A percentile compares a stretch with the other conserved stretches of the same genome.
phyloP scores from a whole-genome alignment of 441 rosid genomes.

The Isatis lusitanica region DNA sequence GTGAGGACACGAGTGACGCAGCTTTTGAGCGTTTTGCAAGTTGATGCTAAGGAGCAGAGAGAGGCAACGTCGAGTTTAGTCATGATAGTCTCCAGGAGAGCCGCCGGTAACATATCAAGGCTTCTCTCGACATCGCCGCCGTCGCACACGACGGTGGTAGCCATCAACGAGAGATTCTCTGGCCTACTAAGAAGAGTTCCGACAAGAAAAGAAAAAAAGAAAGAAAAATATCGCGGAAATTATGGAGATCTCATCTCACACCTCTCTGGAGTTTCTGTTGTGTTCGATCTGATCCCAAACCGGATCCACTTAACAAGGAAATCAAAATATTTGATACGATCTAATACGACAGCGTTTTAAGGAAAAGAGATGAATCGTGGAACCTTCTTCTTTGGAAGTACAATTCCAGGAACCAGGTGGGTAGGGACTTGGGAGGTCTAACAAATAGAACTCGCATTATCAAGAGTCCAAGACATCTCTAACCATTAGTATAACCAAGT shows the following conservation, averaged over 20 bases:
- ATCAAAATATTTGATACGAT: background rate
- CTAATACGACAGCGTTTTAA: background rate
- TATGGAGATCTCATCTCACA: conserved; percentile 15
- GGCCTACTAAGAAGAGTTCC: background rate
- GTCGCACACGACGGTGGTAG: conserved; percentile 10
- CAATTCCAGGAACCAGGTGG: background rate
- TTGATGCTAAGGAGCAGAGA: conserved; percentile 72
- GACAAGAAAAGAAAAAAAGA: background rate
- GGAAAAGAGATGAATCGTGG: background rate
- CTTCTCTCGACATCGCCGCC: conserved; percentile 35
- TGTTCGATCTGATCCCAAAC: conserved; percentile 16
- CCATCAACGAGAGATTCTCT: conserved; percentile 11
- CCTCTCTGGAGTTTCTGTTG: background rate
- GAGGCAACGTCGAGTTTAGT: conserved; percentile 75
- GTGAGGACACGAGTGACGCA: conserved; percentile 72
- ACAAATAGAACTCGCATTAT: too few relatives aligned
- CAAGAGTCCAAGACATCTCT: too few relatives aligned
- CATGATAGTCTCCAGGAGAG: conserved; percentile 65
- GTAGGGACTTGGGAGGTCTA: too few relatives aligned
- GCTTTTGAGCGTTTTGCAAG: conserved; percentile 53
- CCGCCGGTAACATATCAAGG: conserved; percentile 69
- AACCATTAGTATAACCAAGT: too few relatives aligned
- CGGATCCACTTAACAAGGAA: conserved; percentile 22
- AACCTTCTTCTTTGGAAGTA: background rate
- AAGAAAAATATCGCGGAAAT: background rate